These are phyloP conservation scores for Aspergillus candidus DNA, from an alignment of 2,329 filamentous ascomycete genomes.

Conservation along the genomic window DNA sequence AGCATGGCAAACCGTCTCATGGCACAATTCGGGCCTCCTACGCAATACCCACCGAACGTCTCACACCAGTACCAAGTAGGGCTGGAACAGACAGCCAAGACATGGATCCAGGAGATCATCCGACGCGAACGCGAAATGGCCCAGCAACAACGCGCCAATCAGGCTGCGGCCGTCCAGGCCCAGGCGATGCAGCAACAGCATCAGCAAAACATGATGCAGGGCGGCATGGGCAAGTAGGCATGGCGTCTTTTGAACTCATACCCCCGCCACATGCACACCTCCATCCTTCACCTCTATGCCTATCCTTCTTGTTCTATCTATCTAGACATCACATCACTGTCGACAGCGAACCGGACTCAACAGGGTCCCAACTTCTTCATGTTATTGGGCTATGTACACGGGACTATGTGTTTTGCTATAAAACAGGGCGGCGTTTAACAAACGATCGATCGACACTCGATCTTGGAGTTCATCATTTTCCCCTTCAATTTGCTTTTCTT, in stretches of 20 bases:
- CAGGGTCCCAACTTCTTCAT: too few species aligned
- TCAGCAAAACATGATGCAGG: slow-evolving; percentile 40
- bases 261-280: too few species aligned
- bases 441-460: too few species aligned
- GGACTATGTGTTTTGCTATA: slow-evolving; percentile 10
- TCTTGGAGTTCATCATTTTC: slow-evolving; percentile 3
- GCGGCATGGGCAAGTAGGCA: slow-evolving; percentile 31
- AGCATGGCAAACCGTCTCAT: slow-evolving; percentile 34
- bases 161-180: slow-evolving; percentile 28
- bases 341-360: too few species aligned
- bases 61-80: slow-evolving; percentile 33
- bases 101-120: slow-evolving; percentile 35
- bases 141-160: slow-evolving; percentile 28
- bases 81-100: slow-evolving; percentile 33
- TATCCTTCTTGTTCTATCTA: slow-evolving; percentile 7
- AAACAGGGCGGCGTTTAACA: slow-evolving; percentile 20
- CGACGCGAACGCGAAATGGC: slow-evolving; percentile 31
- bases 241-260: not conserved
- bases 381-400: slow-evolving; percentile 3
- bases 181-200: slow-evolving; percentile 33
- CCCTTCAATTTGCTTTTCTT: slow-evolving; percentile 11
- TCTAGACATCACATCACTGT: slow-evolving; percentile 3
- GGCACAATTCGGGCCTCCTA: slow-evolving; percentile 34
- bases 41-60: slow-evolving; percentile 34
- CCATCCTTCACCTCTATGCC: not conserved